phyloP scores from a whole-genome alignment of 768 basidiomycete species.

The Suillus placidus region DNA sequence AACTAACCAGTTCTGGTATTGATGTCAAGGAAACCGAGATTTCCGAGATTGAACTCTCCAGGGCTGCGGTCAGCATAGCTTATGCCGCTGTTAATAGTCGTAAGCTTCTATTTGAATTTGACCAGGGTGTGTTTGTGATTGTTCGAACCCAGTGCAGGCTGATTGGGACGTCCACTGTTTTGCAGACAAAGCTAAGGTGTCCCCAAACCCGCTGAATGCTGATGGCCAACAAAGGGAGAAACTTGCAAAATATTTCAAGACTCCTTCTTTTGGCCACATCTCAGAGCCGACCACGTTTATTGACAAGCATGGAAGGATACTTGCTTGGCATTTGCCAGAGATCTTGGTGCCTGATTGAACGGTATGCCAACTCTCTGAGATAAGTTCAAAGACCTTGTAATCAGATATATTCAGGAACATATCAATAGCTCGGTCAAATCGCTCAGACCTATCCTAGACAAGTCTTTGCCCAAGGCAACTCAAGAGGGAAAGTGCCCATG shows the following conservation, averaged over 20 bases:
- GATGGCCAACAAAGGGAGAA: too few species aligned
- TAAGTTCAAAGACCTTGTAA: not conserved
- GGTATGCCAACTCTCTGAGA: not conserved
- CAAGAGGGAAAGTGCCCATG: not conserved
- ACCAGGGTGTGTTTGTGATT: not conserved
- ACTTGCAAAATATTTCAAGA: too few species aligned
- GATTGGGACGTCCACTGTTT: not conserved
- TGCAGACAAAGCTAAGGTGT: not conserved
- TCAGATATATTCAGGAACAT: not conserved
- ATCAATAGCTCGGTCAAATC: not conserved
- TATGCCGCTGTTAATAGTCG: not conserved
- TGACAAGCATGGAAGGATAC: not conserved
- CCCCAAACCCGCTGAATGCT: not conserved
- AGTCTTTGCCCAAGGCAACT: not conserved
- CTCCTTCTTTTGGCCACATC: too few species aligned
- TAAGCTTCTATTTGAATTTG: conserved; percentile 1
- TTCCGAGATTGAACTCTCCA: not conserved
- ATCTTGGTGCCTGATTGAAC: not conserved
- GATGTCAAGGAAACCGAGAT: not conserved
- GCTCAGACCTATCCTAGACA: not conserved
- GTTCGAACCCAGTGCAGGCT: not conserved
- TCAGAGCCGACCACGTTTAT: not conserved
- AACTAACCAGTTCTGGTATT: not conserved
- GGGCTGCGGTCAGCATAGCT: not conserved
- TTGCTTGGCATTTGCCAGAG: not conserved